These are phyloP conservation scores for Earliella scabrosa DNA, from an alignment of 1,284 basidiomycete genomes.

Conservation along the genomic window DNA sequence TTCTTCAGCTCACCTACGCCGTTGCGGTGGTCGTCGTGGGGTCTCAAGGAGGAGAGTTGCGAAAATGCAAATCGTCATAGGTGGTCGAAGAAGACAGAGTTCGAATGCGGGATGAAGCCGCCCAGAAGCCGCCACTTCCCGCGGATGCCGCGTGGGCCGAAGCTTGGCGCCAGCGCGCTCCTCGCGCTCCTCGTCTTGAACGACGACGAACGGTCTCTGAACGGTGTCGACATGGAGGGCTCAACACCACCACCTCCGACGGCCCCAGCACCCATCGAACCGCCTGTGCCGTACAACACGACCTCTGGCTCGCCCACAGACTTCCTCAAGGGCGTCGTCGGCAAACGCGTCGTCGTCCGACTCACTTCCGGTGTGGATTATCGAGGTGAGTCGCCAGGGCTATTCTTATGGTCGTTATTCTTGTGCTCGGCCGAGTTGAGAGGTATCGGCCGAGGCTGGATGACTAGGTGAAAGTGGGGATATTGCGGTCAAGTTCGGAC, in stretches of 20 bases:
- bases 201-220: too few relatives aligned
- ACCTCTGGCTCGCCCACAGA: conserved; percentile 82
- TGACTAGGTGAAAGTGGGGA: background rate
- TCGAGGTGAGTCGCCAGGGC: conserved; percentile 62
- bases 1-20: background rate
- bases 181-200: background rate
- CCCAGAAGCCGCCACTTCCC: background rate
- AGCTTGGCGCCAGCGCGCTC: background rate
- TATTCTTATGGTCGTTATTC: background rate
- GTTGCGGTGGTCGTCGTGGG: background rate
- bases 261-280: conserved; percentile 35
- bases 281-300: conserved; percentile 48
- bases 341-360: conserved; percentile 92
- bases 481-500: too few relatives aligned
- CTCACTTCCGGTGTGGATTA: conserved; percentile 98
- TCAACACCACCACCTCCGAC: conserved; percentile 33
- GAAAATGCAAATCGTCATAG: background rate
- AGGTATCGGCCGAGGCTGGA: background rate
- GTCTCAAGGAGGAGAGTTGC: background rate
- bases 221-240: conserved; percentile 33
- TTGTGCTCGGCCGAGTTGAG: background rate
- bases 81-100: background rate
- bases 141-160: background rate
- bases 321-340: conserved; percentile 93
- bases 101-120: too few relatives aligned